Base-by-base conservation (phyloP, 2,329 filamentous ascomycete species). In the Tolypocladium paradoxum region DNA sequence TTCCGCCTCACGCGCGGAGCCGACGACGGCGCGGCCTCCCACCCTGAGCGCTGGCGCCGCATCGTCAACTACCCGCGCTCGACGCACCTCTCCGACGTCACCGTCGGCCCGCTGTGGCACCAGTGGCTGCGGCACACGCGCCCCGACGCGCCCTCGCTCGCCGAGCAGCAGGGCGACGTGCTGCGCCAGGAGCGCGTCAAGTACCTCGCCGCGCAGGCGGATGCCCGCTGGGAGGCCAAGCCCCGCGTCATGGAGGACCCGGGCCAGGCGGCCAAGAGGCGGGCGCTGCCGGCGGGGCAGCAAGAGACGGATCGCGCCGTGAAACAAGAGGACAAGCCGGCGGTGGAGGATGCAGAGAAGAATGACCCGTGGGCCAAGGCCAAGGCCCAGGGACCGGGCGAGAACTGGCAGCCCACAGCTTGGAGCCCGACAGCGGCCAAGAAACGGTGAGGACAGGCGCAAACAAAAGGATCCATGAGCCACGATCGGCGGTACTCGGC, bases 121-220 rank as follows among this genome's bases (percentile, higher is more conserved):
- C 82, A 85, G 62, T 87, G 83, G 83, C 73, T 87, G 49, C 79
- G 83, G 18, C 74, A 85, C 65, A 79, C 76, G 47, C 78, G 83
- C 22, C 56, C 62, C 2, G 64, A 75, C 0, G 71, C 83, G 2
- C 83, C 83, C 1, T 76, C 71, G 2, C 65, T 85, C 12, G 66
- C 68, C 1, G 83, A 87, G 65, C 81, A 85, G 65, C 62, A 68
- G 7, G 65, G 64, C 35, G 83, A 87, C 51, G 63, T 80, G 1
- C 62, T 65, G 12, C 74, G 83, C 29, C 78, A 76, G 65, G 69
- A 72, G 50, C 71, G 74, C 54, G 74, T 85, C 58, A 77, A 76
- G 64, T 56, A 73, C 6, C 71, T 85, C 18, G 83, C 81, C 14
- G 79, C 79, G 18, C 68, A 79, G 63, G 83, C 83, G 2, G 82